phyloP scores from a whole-genome alignment of 768 basidiomycete species.

The Amanita polypyramis region DNA sequence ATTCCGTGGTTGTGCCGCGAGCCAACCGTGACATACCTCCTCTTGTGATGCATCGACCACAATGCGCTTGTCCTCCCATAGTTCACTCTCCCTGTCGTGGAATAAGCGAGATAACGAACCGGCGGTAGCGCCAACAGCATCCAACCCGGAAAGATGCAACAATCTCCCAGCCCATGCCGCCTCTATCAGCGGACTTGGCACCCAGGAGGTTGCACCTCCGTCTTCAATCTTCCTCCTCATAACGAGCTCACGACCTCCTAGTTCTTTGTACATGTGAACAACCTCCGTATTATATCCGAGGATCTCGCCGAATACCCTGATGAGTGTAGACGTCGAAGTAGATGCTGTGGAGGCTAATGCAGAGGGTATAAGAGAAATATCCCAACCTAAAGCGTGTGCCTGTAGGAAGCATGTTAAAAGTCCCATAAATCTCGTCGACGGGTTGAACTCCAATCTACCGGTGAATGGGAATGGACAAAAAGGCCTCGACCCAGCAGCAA shows the following conservation, averaged over 20 bases:
- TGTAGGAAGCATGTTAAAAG: constrained; percentile 50
- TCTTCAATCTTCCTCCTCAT: constrained; percentile 51
- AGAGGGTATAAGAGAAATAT: constrained; percentile 54
- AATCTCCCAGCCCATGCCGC: constrained; percentile 47
- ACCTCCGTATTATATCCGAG: constrained; percentile 53
- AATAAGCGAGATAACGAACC: constrained; percentile 49
- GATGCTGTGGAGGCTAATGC: constrained; percentile 48
- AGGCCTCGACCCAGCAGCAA: constrained; percentile 37
- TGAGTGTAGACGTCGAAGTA: constrained; percentile 48
- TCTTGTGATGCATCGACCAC: constrained; percentile 35
- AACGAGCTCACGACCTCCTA: constrained; percentile 53
- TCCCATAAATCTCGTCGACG: constrained; percentile 42
- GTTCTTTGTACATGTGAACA: constrained; percentile 58
- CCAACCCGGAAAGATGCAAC: constrained; percentile 48
- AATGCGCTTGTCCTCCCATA: constrained; percentile 55
- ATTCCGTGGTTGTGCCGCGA: not conserved
- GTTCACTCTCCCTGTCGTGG: constrained; percentile 53
- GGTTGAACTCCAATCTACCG: constrained; percentile 29
- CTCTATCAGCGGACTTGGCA: constrained; percentile 50
- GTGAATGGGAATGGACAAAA: constrained; percentile 37
- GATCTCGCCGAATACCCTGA: constrained; percentile 41
- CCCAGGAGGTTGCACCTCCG: constrained; percentile 48
- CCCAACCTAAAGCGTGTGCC: constrained; percentile 55
- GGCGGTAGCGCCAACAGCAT: constrained; percentile 57
- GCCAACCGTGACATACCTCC: constrained; percentile 24